phyloP scores from a whole-genome alignment of 306 rosid species.

The Oxytropis ochrocephala region DNA sequence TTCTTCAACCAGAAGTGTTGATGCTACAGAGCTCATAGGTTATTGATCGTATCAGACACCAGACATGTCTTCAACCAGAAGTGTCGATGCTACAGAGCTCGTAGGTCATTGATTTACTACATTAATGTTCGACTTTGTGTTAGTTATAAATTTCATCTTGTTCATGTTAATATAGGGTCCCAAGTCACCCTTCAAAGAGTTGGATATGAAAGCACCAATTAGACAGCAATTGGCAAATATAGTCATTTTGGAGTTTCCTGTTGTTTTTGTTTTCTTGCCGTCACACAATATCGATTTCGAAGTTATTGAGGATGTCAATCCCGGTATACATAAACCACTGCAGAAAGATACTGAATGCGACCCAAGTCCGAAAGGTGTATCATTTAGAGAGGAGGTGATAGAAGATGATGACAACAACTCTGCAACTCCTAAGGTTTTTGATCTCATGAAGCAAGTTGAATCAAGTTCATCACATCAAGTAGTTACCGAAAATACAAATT shows the following conservation, averaged over 20 bases:
- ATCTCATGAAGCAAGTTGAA: slow-evolving; percentile 42
- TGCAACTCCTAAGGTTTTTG: slow-evolving; percentile 40
- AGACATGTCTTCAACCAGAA: too few relatives aligned
- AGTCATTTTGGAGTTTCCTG: slow-evolving; percentile 77
- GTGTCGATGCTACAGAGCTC: too few relatives aligned
- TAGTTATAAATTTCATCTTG: slow-evolving; percentile 1
- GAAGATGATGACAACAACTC: slow-evolving; percentile 47
- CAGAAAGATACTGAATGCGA: slow-evolving; percentile 24
- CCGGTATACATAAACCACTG: slow-evolving; percentile 26
- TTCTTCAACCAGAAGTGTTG: too few relatives aligned
- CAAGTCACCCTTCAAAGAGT: slow-evolving; percentile 56
- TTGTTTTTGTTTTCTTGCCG: slow-evolving; percentile 61
- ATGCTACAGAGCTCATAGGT: too few relatives aligned
- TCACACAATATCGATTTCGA: slow-evolving; percentile 56
- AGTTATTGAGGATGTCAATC: slow-evolving; percentile 41
- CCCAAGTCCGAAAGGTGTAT: slow-evolving; percentile 35
- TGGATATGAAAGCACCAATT: slow-evolving; percentile 62
- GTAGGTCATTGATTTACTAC: background rate
- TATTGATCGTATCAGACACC: too few relatives aligned
- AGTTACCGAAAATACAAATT: slow-evolving; percentile 11
- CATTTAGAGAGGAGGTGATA: slow-evolving; percentile 75
- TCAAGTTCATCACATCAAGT: slow-evolving; percentile 30
- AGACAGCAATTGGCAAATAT: slow-evolving; percentile 57
- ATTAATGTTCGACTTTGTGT: background rate
- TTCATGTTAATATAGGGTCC: slow-evolving; percentile 47